These are phyloP conservation scores for Penicillium sp. DNA, from an alignment of 2,329 filamentous ascomycete species.

Conservation along the genomic window DNA sequence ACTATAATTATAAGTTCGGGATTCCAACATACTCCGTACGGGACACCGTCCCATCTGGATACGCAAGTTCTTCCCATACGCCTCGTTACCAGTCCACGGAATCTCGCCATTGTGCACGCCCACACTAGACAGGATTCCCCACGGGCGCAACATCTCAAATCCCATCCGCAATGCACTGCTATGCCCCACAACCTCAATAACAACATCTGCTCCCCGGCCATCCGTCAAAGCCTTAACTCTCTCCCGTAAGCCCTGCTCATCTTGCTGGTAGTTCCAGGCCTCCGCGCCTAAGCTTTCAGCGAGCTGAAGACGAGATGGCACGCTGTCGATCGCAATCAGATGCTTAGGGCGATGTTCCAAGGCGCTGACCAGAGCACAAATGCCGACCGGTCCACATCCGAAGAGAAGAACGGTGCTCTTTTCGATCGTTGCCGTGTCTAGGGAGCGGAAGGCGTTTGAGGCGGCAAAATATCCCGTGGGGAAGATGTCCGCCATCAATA, in stretches of 20 bases:
- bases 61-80: slow-evolving; percentile 66
- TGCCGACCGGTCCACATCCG: slow-evolving; percentile 78
- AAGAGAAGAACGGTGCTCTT: slow-evolving; percentile 63
- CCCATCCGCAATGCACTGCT: slow-evolving; percentile 66
- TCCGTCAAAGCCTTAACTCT: slow-evolving; percentile 69
- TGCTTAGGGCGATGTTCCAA: slow-evolving; percentile 69
- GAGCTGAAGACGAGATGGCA: slow-evolving; percentile 69
- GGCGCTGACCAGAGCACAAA: slow-evolving; percentile 78
- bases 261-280: slow-evolving; percentile 71
- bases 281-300: slow-evolving; percentile 74
- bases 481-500: slow-evolving; percentile 91
- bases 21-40: slow-evolving; percentile 46
- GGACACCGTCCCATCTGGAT: slow-evolving; percentile 75
- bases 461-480: slow-evolving; percentile 79
- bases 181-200: slow-evolving; percentile 74
- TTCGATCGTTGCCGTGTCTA: slow-evolving; percentile 49
- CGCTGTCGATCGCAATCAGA: slow-evolving; percentile 75
- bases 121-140: slow-evolving; percentile 70
- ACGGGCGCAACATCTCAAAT: slow-evolving; percentile 70
- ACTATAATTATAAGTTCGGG: background rate
- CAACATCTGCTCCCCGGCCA: slow-evolving; percentile 78
- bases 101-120: slow-evolving; percentile 73
- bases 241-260: slow-evolving; percentile 58
- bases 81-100: slow-evolving; percentile 64
- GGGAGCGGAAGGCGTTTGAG: slow-evolving; percentile 67